Base-by-base conservation (phyloP, 2,329 filamentous ascomycete species). In the Colletotrichum sp. region DNA sequence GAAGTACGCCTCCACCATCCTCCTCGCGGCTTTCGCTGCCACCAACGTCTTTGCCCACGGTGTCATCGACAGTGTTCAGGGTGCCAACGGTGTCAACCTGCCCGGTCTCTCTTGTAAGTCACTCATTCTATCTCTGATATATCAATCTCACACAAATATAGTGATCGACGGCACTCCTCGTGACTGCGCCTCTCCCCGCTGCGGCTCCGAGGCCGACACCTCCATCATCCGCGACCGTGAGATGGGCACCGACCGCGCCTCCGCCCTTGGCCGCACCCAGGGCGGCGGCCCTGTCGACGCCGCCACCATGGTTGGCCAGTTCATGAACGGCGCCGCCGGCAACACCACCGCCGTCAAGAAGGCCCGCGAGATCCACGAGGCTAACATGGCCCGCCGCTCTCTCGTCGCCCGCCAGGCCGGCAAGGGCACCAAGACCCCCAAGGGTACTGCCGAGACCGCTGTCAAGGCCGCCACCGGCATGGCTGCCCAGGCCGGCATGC, bases 401-500 rank as follows among this genome's bases (percentile, higher is more conserved):
- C 73, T 76, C 49, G 65, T 62, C 49, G 70, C 70, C 25, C 74
- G 78, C 32, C 79, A 75, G 65, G 39, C 49, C 29, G 68, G 77
- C 29, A 74, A 72, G 52, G 79, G 78, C 39, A 44, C 44, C 73
- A 75, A 77, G 39, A 77, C 75, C 30, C 76, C 70, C 71, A 72
- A 79, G 69, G 77, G 77, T 68, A 84, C 85, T 1, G 79, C 79
- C 4, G 92, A 93, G 85, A 85, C 85, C 5, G 88, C 85, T 71
- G 90, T 94, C 62, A 87, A 88, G 29, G 85, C 87, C 5, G 87
- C 89, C 12, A 87, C 89, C 11, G 92, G 92, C 74, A 79, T 84
- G 22, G 92, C 92, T 65, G 86, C 91, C 64, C 90, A 93, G 77
- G 90, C 98, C 0, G 92, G 92, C 52, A 90, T 98, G 1, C 88